Conservation (phyloP, 2,329 filamentous ascomycete genomes). For the Gaeumannomyces sp. region DNA sequence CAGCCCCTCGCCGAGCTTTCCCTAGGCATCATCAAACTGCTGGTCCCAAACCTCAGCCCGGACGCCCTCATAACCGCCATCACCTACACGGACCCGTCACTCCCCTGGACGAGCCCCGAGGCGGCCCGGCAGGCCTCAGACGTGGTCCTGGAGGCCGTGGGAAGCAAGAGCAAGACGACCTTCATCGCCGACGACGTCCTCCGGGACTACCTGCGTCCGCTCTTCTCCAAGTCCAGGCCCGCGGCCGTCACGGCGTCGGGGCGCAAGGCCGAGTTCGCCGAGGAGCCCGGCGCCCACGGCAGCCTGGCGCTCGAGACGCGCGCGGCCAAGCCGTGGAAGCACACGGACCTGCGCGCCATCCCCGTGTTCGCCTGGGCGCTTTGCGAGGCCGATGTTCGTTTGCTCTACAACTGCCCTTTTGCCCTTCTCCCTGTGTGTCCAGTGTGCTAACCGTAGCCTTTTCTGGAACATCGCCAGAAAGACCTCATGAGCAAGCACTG, state of each 20-base stretch:
- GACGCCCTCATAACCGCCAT: slow-evolving; percentile 27
- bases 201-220: slow-evolving; percentile 55
- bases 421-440: not conserved
- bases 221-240: slow-evolving; percentile 56
- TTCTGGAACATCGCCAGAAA: slow-evolving; percentile 23
- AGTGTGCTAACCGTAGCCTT: not conserved
- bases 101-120: slow-evolving; percentile 23
- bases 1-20: slow-evolving; percentile 13
- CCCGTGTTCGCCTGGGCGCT: slow-evolving; percentile 59
- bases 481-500: slow-evolving; percentile 49
- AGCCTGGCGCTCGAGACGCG: slow-evolving; percentile 31
- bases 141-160: slow-evolving; percentile 22
- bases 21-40: slow-evolving; percentile 14
- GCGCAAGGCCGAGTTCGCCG: slow-evolving; percentile 43
- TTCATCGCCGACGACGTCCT: slow-evolving; percentile 55
- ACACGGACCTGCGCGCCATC: slow-evolving; percentile 41
- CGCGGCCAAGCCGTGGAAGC: slow-evolving; percentile 56
- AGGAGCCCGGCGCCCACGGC: slow-evolving; percentile 29
- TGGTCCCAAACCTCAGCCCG: slow-evolving; percentile 14
- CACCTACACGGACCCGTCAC: slow-evolving; percentile 23
- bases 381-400: slow-evolving; percentile 39
- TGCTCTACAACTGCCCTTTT: not conserved
- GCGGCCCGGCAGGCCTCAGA: slow-evolving; percentile 24
- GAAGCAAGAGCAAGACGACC: slow-evolving; percentile 12
- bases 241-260: slow-evolving; percentile 49